phyloP scores from a whole-genome alignment of 1,284 basidiomycete genomes.

The Marasmius tenuissimus region DNA sequence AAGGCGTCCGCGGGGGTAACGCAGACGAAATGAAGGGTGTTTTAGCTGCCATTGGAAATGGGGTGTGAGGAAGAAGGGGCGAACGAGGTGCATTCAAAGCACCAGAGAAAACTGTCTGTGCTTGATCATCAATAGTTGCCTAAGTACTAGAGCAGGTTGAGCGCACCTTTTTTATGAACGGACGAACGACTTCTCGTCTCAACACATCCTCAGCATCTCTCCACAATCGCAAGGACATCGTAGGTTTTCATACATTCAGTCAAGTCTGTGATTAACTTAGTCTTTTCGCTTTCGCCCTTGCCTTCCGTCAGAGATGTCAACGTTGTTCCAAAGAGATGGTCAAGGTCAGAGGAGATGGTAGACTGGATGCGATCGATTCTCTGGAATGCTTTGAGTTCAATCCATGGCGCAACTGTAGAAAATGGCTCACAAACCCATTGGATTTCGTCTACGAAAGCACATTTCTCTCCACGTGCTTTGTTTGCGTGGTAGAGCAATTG shows the following conservation, averaged over 20 bases:
- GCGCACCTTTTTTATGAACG: slow-evolving; percentile 74
- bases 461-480: slow-evolving; percentile 76
- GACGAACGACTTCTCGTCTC: slow-evolving; percentile 64
- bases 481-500: slow-evolving; percentile 89
- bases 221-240: slow-evolving; percentile 78
- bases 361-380: slow-evolving; percentile 79
- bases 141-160: not conserved
- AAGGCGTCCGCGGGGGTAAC: slow-evolving; percentile 59
- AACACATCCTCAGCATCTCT: slow-evolving; percentile 85
- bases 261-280: slow-evolving; percentile 62
- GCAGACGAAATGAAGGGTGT: slow-evolving; percentile 25
- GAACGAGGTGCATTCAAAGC: slow-evolving; percentile 68
- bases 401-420: slow-evolving; percentile 13
- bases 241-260: slow-evolving; percentile 84
- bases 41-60: slow-evolving; percentile 40
- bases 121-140: slow-evolving; percentile 1
- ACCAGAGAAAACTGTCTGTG: slow-evolving; percentile 71
- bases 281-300: slow-evolving; percentile 54
- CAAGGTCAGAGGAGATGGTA: slow-evolving; percentile 81
- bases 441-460: slow-evolving; percentile 78
- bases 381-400: slow-evolving; percentile 37
- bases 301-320: slow-evolving; percentile 47
- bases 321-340: slow-evolving; percentile 70
- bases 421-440: slow-evolving; percentile 73
- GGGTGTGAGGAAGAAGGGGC: slow-evolving; percentile 74